A percentile compares a stretch with the other conserved stretches of the same genome.
phyloP scores from a whole-genome alignment of 2,329 filamentous ascomycete genomes.

The Penicillium carneum region DNA sequence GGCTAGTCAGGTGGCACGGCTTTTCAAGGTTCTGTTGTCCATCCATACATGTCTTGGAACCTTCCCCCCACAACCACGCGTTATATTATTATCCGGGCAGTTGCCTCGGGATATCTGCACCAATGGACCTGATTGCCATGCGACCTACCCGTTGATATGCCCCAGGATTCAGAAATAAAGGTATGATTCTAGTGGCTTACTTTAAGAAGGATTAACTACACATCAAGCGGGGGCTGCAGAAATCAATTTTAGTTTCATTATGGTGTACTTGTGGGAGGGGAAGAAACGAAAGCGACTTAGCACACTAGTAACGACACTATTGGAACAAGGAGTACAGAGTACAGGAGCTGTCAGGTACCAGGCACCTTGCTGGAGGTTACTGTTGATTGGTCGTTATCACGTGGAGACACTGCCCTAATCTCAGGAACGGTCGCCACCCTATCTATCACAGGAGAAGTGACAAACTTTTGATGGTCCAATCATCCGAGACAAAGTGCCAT shows the following conservation, averaged over 20 bases:
- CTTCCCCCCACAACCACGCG: neutral
- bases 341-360: conserved; percentile 4
- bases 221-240: neutral
- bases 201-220: neutral
- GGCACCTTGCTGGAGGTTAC: neutral
- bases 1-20: conserved; percentile 15
- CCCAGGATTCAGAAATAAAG: neutral
- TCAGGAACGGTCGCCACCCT: conserved; percentile 1
- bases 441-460: neutral
- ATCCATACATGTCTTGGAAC: conserved; percentile 3
- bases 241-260: conserved; percentile 4
- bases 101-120: neutral
- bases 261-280: neutral
- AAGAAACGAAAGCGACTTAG: neutral
- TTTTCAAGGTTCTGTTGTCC: neutral
- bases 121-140: neutral
- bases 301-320: neutral
- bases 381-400: neutral
- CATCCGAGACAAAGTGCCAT: conserved; percentile 5
- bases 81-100: neutral
- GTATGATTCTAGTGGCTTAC: neutral
- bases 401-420: conserved; percentile 17
- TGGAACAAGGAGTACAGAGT: neutral
- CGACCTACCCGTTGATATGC: neutral
- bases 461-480: conserved; percentile 13